Evolutionary conservation across 805 yeast species (phyloP).

Genomic region (Jamesozyma gamospora): DNA sequence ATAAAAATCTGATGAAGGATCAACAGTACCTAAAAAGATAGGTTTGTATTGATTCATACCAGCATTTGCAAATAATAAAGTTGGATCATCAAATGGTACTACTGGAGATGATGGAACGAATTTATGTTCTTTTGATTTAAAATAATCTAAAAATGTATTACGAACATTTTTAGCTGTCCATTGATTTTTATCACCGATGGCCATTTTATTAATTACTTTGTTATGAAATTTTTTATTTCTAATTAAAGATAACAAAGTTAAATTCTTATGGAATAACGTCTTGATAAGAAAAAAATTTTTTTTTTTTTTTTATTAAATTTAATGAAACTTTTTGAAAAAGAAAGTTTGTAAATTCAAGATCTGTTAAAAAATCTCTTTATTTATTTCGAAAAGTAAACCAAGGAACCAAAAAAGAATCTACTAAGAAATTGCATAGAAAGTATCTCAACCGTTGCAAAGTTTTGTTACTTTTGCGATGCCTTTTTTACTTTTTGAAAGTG

Average conservation of each 20-base stretch:
- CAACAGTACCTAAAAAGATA: slow-evolving; percentile 92
- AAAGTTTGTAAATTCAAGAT: no score
- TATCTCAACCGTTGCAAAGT: no score
- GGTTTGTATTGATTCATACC: slow-evolving; percentile 99
- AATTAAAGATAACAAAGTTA: neutral
- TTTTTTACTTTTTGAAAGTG: no score
- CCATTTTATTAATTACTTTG: slow-evolving; percentile 10
- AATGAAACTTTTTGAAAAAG: no score
- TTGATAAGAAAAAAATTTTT: neutral
- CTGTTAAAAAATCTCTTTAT: no score
- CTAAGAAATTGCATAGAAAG: neutral
- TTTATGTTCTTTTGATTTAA: slow-evolving; percentile 58
- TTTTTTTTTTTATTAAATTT: no score
- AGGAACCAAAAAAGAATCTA: neutral
- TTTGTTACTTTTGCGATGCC: no score
- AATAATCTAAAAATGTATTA: slow-evolving; percentile 74
- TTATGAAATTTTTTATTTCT: neutral
- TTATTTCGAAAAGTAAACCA: no score
- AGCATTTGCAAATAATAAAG: slow-evolving; percentile 92
- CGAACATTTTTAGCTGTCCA: slow-evolving; percentile 57
- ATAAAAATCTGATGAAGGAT: slow-evolving; percentile 83
- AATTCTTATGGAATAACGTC: neutral
- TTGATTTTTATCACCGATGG: slow-evolving; percentile 30
- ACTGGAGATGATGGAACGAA: slow-evolving; percentile 91
- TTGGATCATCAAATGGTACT: slow-evolving; percentile 96